Percentiles rank a stretch among this genome's conserved stretches.
phyloP scores from a whole-genome alignment of 2,329 filamentous ascomycete species.

The Sphaerulina populicola region DNA sequence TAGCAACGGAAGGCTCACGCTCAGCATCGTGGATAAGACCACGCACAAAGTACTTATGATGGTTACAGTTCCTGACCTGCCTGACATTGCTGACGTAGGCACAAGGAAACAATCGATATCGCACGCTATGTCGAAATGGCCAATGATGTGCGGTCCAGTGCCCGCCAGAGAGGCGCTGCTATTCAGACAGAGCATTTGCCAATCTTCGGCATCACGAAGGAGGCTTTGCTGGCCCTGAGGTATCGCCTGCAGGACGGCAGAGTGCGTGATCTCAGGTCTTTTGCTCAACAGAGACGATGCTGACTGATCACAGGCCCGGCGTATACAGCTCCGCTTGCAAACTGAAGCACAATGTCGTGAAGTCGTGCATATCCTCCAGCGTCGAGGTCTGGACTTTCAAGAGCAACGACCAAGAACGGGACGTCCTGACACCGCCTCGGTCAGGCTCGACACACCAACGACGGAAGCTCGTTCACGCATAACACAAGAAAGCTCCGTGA shows the following conservation, averaged over 20 bases:
- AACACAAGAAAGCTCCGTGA: conserved; percentile 3
- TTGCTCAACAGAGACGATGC: not conserved
- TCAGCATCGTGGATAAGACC: conserved; percentile 18
- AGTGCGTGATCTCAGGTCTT: conserved; percentile 23
- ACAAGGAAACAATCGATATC: conserved; percentile 30
- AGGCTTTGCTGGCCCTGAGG: conserved; percentile 36
- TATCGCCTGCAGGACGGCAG: conserved; percentile 34
- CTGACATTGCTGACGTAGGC: not conserved
- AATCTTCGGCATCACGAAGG: conserved; percentile 38
- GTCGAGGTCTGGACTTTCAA: conserved; percentile 27
- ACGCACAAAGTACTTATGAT: conserved; percentile 12
- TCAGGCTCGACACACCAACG: conserved; percentile 3
- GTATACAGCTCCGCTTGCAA: conserved; percentile 30
- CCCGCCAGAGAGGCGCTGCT: conserved; percentile 25
- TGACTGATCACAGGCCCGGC: conserved; percentile 20
- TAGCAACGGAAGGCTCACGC: conserved; percentile 9
- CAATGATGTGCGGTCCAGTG: conserved; percentile 9
- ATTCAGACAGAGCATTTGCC: conserved; percentile 37
- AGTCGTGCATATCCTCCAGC: conserved; percentile 20
- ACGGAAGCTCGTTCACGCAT: conserved; percentile 12
- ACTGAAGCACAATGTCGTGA: conserved; percentile 20
- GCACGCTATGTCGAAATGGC: conserved; percentile 24
- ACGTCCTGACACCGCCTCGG: conserved; percentile 13
- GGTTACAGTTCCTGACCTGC: not conserved
- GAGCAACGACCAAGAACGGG: conserved; percentile 21